A percentile compares a stretch with the other conserved stretches of the same genome.
These are phyloP conservation scores for Stagonosporopsis chrysanthemi DNA, from an alignment of 2,329 filamentous ascomycete genomes.

Conservation along the genomic window DNA sequence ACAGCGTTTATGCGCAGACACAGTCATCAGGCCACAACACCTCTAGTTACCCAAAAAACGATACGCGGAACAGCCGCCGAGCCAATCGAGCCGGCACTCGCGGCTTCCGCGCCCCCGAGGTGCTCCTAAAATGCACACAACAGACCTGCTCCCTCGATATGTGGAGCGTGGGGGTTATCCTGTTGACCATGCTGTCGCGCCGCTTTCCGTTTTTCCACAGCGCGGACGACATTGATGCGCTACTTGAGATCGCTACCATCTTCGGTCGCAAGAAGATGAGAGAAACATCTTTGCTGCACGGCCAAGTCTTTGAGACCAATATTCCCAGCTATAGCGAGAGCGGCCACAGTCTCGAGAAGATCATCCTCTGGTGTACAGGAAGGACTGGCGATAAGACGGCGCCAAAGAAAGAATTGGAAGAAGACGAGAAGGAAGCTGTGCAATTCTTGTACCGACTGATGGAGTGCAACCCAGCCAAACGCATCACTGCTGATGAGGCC, in stretches of 20 bases:
- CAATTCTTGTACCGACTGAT: constrained; percentile 75
- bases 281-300: constrained; percentile 80
- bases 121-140: constrained; percentile 94
- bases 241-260: constrained; percentile 96
- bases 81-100: constrained; percentile 95
- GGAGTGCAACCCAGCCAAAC: constrained; percentile 75
- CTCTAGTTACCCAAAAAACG: constrained; percentile 84
- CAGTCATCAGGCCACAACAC: constrained; percentile 49
- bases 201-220: constrained; percentile 99
- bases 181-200: constrained; percentile 90
- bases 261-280: constrained; percentile 89
- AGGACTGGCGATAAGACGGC: constrained; percentile 65
- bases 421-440: constrained; percentile 76
- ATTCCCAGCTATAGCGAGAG: constrained; percentile 88
- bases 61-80: constrained; percentile 83
- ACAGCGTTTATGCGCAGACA: constrained; percentile 66
- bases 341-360: constrained; percentile 89
- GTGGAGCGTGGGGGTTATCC: constrained; percentile 96
- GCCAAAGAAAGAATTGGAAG: constrained; percentile 61
- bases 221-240: constrained; percentile 95
- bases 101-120: constrained; percentile 95
- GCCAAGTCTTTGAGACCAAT: constrained; percentile 89
- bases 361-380: constrained; percentile 93
- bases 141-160: constrained; percentile 93
- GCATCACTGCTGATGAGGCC: constrained; percentile 79